Base-by-base conservation (phyloP, 2,329 filamentous ascomycete species). In the Verticillium longisporum region DNA sequence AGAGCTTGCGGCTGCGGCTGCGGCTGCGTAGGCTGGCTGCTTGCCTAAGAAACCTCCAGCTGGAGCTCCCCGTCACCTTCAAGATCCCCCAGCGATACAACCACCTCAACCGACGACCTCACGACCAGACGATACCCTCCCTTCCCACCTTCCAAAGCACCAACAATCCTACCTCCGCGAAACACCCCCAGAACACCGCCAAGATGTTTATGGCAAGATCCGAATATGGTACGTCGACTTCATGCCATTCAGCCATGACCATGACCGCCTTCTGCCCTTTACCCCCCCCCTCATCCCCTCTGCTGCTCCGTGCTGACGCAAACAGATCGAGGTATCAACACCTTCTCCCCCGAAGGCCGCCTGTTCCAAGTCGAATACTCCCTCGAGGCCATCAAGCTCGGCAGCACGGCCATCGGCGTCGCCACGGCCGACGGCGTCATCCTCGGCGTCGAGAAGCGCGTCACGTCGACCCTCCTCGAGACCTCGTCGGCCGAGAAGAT, bases 341-440 rank as follows among this genome's bases (percentile, higher is more conserved):
- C 95, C 85, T 99, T 99, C 87, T 99, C 95, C 71, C 95, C 95
- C 64, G 95, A 99, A 86, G 95, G 95, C 73, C 95, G 95, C 79
- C 91, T 99, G 77, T 99, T 99, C 86, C 95, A 99, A 83, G 95
- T 99, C 83, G 95, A 99, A 89, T 99, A 99, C 87, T 98, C 95
- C 63, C 90, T 99, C 77, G 95, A 99, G 83, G 95, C 95, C 78
- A 99, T 99, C 87, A 99, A 99, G 84, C 91, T 98, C 68, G 95
- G 95, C 69, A 96, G 91, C 71, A 99, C 95, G 69, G 95, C 95
- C 73, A 99, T 99, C 80, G 95, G 95, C 71, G 93, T 99, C 68
- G 92, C 95, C 71, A 99, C 95, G 57, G 90, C 91, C 62, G 91
- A 96, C 75, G 95, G 95, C 72, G 93, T 98, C 64, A 90, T 99